These are phyloP conservation scores for Carex pumila DNA, from an alignment of 176 grass and related monocot species.

Conservation along the genomic window DNA sequence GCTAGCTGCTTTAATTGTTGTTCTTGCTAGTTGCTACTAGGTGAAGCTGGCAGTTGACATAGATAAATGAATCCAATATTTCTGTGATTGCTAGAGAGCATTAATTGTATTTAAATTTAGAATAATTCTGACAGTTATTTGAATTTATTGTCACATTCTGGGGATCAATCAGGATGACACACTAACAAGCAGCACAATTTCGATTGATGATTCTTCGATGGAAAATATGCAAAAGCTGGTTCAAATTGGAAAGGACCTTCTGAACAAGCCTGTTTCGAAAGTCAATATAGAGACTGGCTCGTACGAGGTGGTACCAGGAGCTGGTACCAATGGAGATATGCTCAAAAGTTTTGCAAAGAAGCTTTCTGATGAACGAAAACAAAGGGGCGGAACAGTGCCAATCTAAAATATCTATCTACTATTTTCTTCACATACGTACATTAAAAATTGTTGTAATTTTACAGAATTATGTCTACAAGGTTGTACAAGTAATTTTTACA, in stretches of 20 bases:
- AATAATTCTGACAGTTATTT: background rate
- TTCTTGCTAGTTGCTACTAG: no score
- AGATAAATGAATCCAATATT: background rate
- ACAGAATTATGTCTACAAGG: no score
- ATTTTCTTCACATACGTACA: background rate
- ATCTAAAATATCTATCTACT: background rate
- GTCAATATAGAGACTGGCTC: slow-evolving; percentile 45
- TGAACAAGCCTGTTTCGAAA: slow-evolving; percentile 28
- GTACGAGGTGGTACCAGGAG: background rate
- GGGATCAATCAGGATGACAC: background rate
- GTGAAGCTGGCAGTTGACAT: no score
- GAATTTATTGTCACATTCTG: background rate
- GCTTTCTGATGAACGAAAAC: slow-evolving; percentile 19
- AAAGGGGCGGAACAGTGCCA: background rate
- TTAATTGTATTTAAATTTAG: background rate
- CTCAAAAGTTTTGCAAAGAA: slow-evolving; percentile 16
- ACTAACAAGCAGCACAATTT: background rate
- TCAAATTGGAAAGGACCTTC: slow-evolving; percentile 28
- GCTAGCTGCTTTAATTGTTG: no score
- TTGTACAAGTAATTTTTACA: no score
- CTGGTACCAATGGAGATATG: slow-evolving; percentile 44
- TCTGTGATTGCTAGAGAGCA: background rate
- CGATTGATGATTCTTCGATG: slow-evolving; percentile 16
- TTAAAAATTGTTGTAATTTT: background rate
- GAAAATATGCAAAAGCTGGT: slow-evolving; percentile 36